Percentiles rank a stretch among this genome's conserved stretches.
Conservation (phyloP, 148 eudicot species). For the Agrostemma githago region DNA sequence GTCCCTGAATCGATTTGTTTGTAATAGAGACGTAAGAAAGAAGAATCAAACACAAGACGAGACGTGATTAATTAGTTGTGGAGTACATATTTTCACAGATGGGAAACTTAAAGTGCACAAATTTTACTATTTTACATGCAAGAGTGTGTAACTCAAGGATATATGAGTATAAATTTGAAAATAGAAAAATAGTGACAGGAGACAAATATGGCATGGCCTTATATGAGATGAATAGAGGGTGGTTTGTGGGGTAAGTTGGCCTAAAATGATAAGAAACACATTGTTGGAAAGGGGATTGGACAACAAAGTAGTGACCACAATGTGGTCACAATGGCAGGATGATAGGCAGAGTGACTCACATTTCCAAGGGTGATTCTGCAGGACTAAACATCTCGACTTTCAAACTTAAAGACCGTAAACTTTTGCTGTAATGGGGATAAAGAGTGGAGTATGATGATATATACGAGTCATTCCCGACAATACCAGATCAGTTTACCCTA, state of each 20-base stretch:
- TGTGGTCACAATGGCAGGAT: constrained; percentile 8
- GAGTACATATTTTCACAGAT: neutral
- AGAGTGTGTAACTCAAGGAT: constrained; percentile 1
- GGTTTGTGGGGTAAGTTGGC: constrained; percentile 17
- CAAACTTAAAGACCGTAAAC: neutral
- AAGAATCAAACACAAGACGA: neutral
- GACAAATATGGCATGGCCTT: constrained; percentile 9
- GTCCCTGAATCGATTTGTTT: constrained; percentile 13
- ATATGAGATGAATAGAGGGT: neutral
- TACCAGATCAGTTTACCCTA: neutral
- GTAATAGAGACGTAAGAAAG: constrained; percentile 1
- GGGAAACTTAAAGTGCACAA: neutral
- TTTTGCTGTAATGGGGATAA: neutral
- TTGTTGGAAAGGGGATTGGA: neutral
- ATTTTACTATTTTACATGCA: neutral
- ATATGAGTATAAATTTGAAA: too few species aligned
- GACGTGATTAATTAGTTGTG: neutral
- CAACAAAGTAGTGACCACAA: constrained; percentile 17
- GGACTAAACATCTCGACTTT: neutral
- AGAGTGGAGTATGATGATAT: neutral
- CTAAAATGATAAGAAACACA: constrained; percentile 13
- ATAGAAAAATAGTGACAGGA: neutral
- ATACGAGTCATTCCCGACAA: neutral
- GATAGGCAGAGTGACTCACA: constrained; percentile 11
- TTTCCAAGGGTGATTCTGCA: constrained; percentile 12